Percentiles rank a stretch among this genome's conserved stretches.
These are phyloP conservation scores for Globisporangium sylvaticum DNA, from an alignment of 352 stramenopile genomes.

Conservation along the genomic window DNA sequence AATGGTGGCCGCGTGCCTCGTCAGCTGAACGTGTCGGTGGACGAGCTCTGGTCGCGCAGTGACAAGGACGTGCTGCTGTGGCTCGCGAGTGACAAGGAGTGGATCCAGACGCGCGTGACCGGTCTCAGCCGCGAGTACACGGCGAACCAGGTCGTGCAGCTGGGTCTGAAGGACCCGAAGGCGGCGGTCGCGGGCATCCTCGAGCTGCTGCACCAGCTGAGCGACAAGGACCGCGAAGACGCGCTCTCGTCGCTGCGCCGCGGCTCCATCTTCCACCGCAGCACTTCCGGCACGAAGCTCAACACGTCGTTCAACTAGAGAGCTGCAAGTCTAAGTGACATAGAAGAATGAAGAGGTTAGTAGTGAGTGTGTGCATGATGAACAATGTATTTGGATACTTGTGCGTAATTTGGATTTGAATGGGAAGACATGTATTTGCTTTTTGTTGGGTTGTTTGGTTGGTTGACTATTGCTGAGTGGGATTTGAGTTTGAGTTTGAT, in stretches of 20 bases:
- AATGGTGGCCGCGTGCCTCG: constrained; percentile 67
- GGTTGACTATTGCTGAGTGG: neutral
- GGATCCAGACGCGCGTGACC: constrained; percentile 55
- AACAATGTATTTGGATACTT: neutral
- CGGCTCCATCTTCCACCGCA: constrained; percentile 87
- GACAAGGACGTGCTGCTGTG: constrained; percentile 84
- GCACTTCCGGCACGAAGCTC: constrained; percentile 36
- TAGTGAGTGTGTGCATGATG: neutral
- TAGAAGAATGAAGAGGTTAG: constrained; percentile 3
- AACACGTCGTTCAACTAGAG: constrained; percentile 21
- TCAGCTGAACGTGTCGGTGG: constrained; percentile 59
- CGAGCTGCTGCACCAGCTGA: constrained; percentile 80
- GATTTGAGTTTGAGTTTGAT: constrained; percentile 1
- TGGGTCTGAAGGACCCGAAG: constrained; percentile 77
- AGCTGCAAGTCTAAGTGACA: neutral
- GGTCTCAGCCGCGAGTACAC: constrained; percentile 67
- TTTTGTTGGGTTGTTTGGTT: constrained; percentile 3
- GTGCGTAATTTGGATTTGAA: neutral
- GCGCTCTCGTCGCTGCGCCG: constrained; percentile 70
- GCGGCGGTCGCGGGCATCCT: constrained; percentile 81
- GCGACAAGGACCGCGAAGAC: constrained; percentile 82
- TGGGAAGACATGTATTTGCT: constrained; percentile 9
- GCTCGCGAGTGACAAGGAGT: constrained; percentile 76
- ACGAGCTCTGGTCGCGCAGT: constrained; percentile 54
- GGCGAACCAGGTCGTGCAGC: constrained; percentile 67